Conservation (phyloP, 2,329 filamentous ascomycete species). For the Macrophomina pseudophaseolina region DNA sequence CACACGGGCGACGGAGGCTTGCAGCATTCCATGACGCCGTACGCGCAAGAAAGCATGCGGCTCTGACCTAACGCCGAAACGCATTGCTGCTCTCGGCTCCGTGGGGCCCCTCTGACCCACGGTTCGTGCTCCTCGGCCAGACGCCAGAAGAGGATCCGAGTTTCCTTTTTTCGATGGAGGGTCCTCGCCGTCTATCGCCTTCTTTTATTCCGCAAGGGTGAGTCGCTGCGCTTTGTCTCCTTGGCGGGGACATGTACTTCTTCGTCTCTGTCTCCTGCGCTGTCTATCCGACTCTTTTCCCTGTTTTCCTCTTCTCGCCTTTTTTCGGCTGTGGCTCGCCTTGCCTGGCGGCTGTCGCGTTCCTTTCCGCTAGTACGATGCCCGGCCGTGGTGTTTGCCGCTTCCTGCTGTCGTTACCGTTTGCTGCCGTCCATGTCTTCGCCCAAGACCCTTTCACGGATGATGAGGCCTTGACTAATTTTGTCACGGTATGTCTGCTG, state of each 20-base stretch:
- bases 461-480: constrained; percentile 13
- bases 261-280: neutral
- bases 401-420: constrained; percentile 7
- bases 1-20: neutral
- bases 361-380: neutral
- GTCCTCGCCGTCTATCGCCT: too few relatives aligned
- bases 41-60: neutral
- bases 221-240: neutral
- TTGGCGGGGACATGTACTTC: constrained; percentile 20
- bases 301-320: neutral
- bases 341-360: neutral
- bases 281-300: neutral
- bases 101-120: neutral
- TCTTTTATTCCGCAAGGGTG: neutral
- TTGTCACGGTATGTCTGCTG: constrained; percentile 21
- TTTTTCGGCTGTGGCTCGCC: neutral
- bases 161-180: neutral
- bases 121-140: neutral
- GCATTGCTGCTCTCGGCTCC: neutral
- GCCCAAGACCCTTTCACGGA: constrained; percentile 20
- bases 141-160: constrained; percentile 18
- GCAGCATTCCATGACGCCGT: neutral
- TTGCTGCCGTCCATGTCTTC: neutral
- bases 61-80: neutral
- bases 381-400: neutral